Conservation (phyloP, 352 stramenopile genomes). For the Globisporangium barbulae region DNA sequence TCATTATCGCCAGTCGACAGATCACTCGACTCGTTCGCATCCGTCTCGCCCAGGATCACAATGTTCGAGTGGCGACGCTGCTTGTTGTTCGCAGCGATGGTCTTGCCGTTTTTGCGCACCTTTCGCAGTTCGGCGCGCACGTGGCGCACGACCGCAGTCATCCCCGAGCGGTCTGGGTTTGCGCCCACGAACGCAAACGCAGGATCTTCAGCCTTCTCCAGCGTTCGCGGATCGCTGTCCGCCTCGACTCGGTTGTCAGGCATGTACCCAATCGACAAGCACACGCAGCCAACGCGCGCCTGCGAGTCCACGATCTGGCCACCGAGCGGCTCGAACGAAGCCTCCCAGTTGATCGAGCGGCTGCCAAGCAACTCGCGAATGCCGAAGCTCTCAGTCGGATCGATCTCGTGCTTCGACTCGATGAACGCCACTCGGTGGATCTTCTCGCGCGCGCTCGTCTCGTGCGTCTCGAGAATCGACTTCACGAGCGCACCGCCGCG, state of each 20-base stretch:
- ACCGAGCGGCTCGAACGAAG: constrained; percentile 77
- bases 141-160: constrained; percentile 84
- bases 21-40: constrained; percentile 73
- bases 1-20: constrained; percentile 57
- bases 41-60: constrained; percentile 82
- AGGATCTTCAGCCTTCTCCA: constrained; percentile 80
- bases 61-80: constrained; percentile 79
- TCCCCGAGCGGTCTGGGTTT: constrained; percentile 71
- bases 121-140: constrained; percentile 67
- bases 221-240: constrained; percentile 61
- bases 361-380: constrained; percentile 80
- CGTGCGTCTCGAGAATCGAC: constrained; percentile 79
- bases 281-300: constrained; percentile 82
- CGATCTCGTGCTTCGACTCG: constrained; percentile 87
- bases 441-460: constrained; percentile 71
- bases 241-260: constrained; percentile 42
- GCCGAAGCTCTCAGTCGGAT: constrained; percentile 68
- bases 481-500: constrained; percentile 80
- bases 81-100: constrained; percentile 20
- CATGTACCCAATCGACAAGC: constrained; percentile 82
- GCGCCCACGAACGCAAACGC: constrained; percentile 81
- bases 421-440: constrained; percentile 82
- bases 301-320: constrained; percentile 86
- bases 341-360: constrained; percentile 88
- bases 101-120: constrained; percentile 23